Evolutionary conservation across 2,329 filamentous ascomycete genomes (phyloP).

Genomic region (Coccinonectria pachysandricola): DNA sequence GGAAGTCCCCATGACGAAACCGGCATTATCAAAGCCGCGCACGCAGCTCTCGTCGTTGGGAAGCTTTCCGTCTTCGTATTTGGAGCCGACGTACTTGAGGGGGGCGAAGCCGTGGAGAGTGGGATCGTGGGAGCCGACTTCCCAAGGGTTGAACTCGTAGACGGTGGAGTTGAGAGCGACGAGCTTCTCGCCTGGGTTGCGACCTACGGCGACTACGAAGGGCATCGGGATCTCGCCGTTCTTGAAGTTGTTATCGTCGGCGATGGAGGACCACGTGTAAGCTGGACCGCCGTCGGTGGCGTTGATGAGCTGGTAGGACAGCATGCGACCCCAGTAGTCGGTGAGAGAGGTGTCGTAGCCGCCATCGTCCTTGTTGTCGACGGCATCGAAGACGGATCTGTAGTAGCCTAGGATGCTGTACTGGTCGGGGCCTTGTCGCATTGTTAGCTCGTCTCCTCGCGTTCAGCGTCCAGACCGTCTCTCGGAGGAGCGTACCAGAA

Average conservation of each 20-base stretch:
- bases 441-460: too few species aligned
- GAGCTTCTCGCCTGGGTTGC: conserved; percentile 32
- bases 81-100: conserved; percentile 49
- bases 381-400: conserved; percentile 23
- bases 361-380: conserved; percentile 28
- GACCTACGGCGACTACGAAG: conserved; percentile 38
- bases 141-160: conserved; percentile 56
- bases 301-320: conserved; percentile 81
- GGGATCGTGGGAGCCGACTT: conserved; percentile 54
- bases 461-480: too few species aligned
- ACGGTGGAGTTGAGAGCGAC: conserved; percentile 47
- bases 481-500: too few species aligned
- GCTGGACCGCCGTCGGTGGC: conserved; percentile 60
- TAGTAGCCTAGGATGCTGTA: conserved; percentile 31
- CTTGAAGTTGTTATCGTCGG: conserved; percentile 32
- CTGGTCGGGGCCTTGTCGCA: conserved; percentile 22
- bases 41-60: conserved; percentile 36
- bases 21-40: conserved; percentile 65
- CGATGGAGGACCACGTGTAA: conserved; percentile 70
- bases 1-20: conserved; percentile 74
- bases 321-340: conserved; percentile 79
- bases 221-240: conserved; percentile 36
- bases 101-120: conserved; percentile 50
- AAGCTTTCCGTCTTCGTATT: conserved; percentile 40
- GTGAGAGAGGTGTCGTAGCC: conserved; percentile 57